These are phyloP conservation scores for Fusarium keratoplasticum DNA, from an alignment of 2,329 filamentous ascomycete genomes.

Conservation along the genomic window DNA sequence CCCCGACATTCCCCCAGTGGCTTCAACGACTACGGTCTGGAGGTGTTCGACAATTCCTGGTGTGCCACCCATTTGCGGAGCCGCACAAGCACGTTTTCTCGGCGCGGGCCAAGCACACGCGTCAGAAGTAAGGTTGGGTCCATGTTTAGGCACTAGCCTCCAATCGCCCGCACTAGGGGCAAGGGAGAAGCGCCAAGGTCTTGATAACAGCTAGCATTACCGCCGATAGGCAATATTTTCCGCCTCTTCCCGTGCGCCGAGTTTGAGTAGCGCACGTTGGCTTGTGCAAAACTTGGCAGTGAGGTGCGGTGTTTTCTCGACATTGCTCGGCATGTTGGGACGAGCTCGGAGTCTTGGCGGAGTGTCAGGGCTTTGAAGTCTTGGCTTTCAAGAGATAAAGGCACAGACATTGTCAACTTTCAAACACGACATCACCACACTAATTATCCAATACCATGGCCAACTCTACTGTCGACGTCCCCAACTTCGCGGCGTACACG, in stretches of 20 bases:
- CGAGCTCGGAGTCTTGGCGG: slow-evolving; percentile 4
- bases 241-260: neutral
- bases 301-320: slow-evolving; percentile 21
- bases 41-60: neutral
- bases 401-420: neutral
- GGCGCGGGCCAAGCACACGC: neutral
- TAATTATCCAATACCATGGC: neutral
- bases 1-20: neutral
- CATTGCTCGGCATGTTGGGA: slow-evolving; percentile 13
- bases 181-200: neutral
- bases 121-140: neutral
- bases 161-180: neutral
- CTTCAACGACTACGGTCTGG: neutral
- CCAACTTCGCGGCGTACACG: slow-evolving; percentile 26
- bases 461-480: neutral
- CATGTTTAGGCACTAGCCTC: neutral
- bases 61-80: neutral
- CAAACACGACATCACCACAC: neutral
- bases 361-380: neutral
- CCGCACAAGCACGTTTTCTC: neutral
- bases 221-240: neutral
- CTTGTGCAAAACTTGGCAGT: neutral
- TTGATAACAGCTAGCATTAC: neutral
- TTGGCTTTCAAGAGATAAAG: neutral
- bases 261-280: neutral